These are phyloP conservation scores for Monosporascus sp. DNA, from an alignment of 2,329 filamentous ascomycete genomes.

Conservation along the genomic window DNA sequence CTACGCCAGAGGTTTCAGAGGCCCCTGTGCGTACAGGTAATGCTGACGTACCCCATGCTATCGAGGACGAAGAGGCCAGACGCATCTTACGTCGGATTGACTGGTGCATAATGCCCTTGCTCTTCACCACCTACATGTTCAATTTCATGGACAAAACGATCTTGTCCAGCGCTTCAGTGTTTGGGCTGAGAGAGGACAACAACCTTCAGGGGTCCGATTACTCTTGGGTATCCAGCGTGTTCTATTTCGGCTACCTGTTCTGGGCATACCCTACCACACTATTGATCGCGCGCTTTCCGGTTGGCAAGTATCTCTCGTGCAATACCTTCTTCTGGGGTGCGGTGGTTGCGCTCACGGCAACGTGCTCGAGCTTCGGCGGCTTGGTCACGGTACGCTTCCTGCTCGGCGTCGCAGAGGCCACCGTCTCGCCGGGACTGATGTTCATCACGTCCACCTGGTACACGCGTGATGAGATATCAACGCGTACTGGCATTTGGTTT, in stretches of 20 bases:
- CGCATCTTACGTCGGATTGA: conserved; percentile 52
- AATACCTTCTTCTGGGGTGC: conserved; percentile 48
- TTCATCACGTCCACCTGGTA: conserved; percentile 53
- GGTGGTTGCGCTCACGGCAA: conserved; percentile 39
- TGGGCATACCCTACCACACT: conserved; percentile 46
- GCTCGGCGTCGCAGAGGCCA: conserved; percentile 50
- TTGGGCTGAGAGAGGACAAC: conserved; percentile 46
- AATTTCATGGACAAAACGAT: conserved; percentile 60
- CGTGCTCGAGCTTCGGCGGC: conserved; percentile 42
- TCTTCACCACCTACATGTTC: conserved; percentile 53
- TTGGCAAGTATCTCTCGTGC: conserved; percentile 40
- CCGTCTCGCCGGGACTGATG: conserved; percentile 50
- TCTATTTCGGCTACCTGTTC: conserved; percentile 45
- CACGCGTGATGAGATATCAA: conserved; percentile 50
- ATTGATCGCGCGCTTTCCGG: conserved; percentile 41
- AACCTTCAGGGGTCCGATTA: conserved; percentile 39
- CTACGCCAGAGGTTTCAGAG: neutral
- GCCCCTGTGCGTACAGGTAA: no score
- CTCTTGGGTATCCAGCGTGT: conserved; percentile 40
- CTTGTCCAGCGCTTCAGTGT: conserved; percentile 50
- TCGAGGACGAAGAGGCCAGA: conserved; percentile 11
- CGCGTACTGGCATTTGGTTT: conserved; percentile 52
- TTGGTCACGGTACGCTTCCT: conserved; percentile 48
- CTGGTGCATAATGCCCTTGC: conserved; percentile 45
- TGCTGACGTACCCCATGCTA: neutral